Conservation (phyloP, 768 basidiomycete species). For the Tricholoma sp. region DNA sequence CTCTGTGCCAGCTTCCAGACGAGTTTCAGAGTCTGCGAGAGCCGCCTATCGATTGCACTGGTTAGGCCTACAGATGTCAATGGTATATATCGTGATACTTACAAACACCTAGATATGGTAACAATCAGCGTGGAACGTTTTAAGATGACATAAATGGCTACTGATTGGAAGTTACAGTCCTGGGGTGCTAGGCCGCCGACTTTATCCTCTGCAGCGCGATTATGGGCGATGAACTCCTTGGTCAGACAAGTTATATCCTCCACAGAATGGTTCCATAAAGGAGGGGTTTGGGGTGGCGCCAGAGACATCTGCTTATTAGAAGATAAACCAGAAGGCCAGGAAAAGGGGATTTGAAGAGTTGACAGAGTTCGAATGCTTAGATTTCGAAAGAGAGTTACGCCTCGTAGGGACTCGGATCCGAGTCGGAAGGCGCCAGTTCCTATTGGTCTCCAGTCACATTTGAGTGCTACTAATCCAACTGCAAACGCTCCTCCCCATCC, state of each 20-base stretch:
- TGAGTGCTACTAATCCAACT: slow-evolving; percentile 34
- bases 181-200: slow-evolving; percentile 53
- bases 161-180: slow-evolving; percentile 63
- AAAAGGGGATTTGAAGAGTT: slow-evolving; percentile 24
- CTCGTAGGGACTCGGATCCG: slow-evolving; percentile 21
- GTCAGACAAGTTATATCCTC: slow-evolving; percentile 54
- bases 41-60: slow-evolving; percentile 34
- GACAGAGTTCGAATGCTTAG: slow-evolving; percentile 25
- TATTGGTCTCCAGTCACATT: slow-evolving; percentile 34
- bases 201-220: slow-evolving; percentile 51
- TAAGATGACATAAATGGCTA: slow-evolving; percentile 26
- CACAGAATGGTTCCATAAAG: slow-evolving; percentile 60
- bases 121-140: slow-evolving; percentile 2
- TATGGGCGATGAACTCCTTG: slow-evolving; percentile 52
- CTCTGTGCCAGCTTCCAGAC: slow-evolving; percentile 45
- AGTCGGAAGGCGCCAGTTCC: slow-evolving; percentile 38
- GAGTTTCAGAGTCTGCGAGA: slow-evolving; percentile 57
- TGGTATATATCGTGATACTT: slow-evolving; percentile 27
- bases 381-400: slow-evolving; percentile 13
- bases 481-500: slow-evolving; percentile 37
- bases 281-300: slow-evolving; percentile 61
- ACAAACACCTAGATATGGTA: slow-evolving; percentile 58
- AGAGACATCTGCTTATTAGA: slow-evolving; percentile 41
- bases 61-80: slow-evolving; percentile 5
- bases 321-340: slow-evolving; percentile 18